Evolutionary conservation across 2,329 filamentous ascomycete species (phyloP), one percentile per base, ranked within the genome.

Genomic region (Diaporthe vaccinii): DNA sequence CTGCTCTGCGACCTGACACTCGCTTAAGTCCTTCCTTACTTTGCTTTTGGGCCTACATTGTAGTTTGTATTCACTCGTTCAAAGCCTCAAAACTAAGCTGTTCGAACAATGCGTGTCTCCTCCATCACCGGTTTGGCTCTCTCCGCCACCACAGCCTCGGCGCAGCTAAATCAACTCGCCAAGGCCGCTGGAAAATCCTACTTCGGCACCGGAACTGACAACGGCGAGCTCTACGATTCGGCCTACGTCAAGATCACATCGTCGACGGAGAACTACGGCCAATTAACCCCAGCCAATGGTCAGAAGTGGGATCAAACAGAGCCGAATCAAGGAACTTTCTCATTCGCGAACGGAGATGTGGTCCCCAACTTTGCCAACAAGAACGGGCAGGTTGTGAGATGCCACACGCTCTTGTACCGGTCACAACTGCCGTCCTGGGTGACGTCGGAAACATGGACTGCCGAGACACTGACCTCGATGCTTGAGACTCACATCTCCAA

Each of bases 291-390:
- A 0, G 90, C 88, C 69, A 93, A 94, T 80, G 87, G 88, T 3
- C 89, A 91, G 82, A 88, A 91, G 86, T 94, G 91, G 91, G 87
- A 91, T 76, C 84, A 87, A 76, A 91, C 86, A n/a, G 90, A 94
- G 85, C 89, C 91, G 1, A 81, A 83, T 44, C 88, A 86, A 65
- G 87, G 86, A 46, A 80, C 84, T 69, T 94, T 93, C 85, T 88
- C 87, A 79, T 94, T 87, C 82, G 86, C 86, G 7, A 83, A 85
- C 1, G 92, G 89, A 55, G 91, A 93, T 67, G 84, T 86, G 68
- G 84, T 90, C 36, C 82, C 88, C 49, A 82, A 85, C 49, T 82
- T 88, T 22, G 88, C 88, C 20, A 84, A 84, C 77, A 80, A 80
- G 46, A 88, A 89, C 74, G 82, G 84, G 1, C 86, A 89, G 81